Base-by-base conservation (phyloP, 148 eudicot species). In the Suaeda aralocaspica region DNA sequence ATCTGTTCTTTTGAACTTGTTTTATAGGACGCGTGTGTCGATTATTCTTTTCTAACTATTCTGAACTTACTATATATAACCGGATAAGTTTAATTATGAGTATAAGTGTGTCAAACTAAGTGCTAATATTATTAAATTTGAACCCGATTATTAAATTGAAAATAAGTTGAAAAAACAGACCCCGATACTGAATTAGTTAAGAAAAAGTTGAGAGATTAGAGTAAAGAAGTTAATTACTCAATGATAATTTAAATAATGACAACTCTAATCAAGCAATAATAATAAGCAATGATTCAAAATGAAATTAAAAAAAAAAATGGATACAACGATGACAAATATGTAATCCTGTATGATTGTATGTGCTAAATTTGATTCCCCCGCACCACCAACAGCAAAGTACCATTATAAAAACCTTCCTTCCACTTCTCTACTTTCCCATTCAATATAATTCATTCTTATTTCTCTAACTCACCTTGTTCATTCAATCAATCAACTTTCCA, bases 301-400 rank as follows among this genome's bases (percentile, higher is more conserved):
- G 49, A 71, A 34, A 41, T 39, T 58, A 33, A 48, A 15, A 42
- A 16, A 3, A 36, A 8, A 4, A 3, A 36, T 36, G 8, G 41
- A 3, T 36, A 36, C 41, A 82, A 77, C 41, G 70, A 80, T 80
- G 88, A 84, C 88, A 88, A 86, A 86, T 75, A 74, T 75, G 71
- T 63, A 81, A 86, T 86, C 80, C 82, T 45, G 50, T 62, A 34
- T n/a, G 2, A 2, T 8, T 10, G 6, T 9, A 13, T 73, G 60
- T 69, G 34, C 65, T 72, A 42, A 68, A 12, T 46, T 60, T 61
- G 52, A 29, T 60, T 71, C 70, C 42, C 51, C 44, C 64, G 7
- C 51, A 26, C 61, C 62, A 51, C 45, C 59, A 30, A 57, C 48
- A 36, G 11, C 50, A 28, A 36, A 71, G 58, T 33, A 49, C 67